phyloP scores from a whole-genome alignment of 345 rosid species.

The Boechera stricta region DNA sequence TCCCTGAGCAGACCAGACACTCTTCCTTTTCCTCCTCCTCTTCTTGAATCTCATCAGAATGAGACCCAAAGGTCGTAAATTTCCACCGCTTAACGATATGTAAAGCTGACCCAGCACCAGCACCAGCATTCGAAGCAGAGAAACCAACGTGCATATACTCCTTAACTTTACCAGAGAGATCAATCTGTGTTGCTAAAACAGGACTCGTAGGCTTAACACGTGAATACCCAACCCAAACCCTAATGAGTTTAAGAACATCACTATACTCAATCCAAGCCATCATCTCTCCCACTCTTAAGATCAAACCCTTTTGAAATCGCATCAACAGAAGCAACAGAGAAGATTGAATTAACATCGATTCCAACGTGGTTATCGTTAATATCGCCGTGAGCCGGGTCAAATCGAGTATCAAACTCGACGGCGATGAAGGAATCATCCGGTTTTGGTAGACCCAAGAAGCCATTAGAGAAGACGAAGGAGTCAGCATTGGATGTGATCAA shows the following conservation, averaged over 20 bases:
- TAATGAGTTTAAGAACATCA: conserved; percentile 57
- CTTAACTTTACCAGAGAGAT: conserved; percentile 60
- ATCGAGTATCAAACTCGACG: conserved; percentile 77
- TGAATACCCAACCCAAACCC: conserved; percentile 68
- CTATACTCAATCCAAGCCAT: conserved; percentile 80
- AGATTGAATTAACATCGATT: conserved; percentile 56
- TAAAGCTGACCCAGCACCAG: conserved; percentile 58
- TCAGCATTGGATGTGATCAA: conserved; percentile 75
- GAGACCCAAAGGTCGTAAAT: conserved; percentile 61
- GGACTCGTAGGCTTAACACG: conserved; percentile 60
- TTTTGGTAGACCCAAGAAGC: conserved; percentile 72
- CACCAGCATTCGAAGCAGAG: conserved; percentile 65
- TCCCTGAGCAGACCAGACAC: conserved; percentile 58
- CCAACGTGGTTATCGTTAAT: conserved; percentile 71
- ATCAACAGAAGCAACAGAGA: conserved; percentile 65
- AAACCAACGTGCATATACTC: conserved; percentile 89
- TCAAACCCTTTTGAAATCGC: conserved; percentile 57
- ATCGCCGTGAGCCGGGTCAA: conserved; percentile 62
- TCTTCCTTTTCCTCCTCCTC: conserved; percentile 59
- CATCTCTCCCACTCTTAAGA: conserved; percentile 64
- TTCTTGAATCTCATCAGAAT: conserved; percentile 42
- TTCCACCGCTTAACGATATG: conserved; percentile 69
- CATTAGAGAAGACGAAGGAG: conserved; percentile 65
- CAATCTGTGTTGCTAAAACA: conserved; percentile 60
- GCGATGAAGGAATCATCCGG: conserved; percentile 65